Percentiles rank a stretch among this genome's conserved stretches.
phyloP scores from a whole-genome alignment of 306 rosid species.

The Cucurbita argyrosperma region DNA sequence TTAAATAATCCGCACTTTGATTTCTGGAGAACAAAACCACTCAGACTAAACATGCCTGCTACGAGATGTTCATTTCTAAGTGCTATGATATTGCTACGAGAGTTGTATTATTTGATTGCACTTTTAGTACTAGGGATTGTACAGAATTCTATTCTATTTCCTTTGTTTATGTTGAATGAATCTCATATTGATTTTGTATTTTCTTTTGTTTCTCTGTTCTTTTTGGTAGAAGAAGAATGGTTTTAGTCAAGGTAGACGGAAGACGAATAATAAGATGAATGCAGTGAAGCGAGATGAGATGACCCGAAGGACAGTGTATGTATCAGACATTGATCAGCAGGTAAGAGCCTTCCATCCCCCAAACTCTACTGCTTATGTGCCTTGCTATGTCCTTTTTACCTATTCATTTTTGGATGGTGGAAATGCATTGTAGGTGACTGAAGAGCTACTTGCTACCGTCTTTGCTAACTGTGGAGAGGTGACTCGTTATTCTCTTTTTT shows the following conservation, averaged over 20 bases:
- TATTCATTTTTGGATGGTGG: not conserved
- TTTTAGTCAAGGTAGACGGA: constrained; percentile 61
- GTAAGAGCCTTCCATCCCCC: constrained; percentile 12
- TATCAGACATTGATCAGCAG: constrained; percentile 96
- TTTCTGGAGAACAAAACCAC: not conserved
- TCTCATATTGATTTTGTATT: not conserved
- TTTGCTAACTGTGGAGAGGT: constrained; percentile 94
- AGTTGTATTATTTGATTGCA: not conserved
- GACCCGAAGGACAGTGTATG: constrained; percentile 91
- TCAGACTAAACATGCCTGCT: not conserved
- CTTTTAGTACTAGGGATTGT: not conserved
- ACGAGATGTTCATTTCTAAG: not conserved
- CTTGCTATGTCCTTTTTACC: not conserved
- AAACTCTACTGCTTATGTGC: not conserved
- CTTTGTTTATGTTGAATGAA: not conserved
- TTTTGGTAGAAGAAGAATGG: constrained; percentile 68
- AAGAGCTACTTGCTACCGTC: constrained; percentile 94
- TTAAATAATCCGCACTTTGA: not conserved
- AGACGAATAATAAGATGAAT: constrained; percentile 45
- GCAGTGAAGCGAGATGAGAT: constrained; percentile 75
- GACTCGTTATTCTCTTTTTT: constrained; percentile 5
- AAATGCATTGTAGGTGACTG: constrained; percentile 57
- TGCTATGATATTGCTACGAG: not conserved
- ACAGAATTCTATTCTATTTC: not conserved
- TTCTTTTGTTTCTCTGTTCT: not conserved